These are phyloP conservation scores for Aureobasidium lini DNA, from an alignment of 2,329 filamentous ascomycete species.

Conservation along the genomic window DNA sequence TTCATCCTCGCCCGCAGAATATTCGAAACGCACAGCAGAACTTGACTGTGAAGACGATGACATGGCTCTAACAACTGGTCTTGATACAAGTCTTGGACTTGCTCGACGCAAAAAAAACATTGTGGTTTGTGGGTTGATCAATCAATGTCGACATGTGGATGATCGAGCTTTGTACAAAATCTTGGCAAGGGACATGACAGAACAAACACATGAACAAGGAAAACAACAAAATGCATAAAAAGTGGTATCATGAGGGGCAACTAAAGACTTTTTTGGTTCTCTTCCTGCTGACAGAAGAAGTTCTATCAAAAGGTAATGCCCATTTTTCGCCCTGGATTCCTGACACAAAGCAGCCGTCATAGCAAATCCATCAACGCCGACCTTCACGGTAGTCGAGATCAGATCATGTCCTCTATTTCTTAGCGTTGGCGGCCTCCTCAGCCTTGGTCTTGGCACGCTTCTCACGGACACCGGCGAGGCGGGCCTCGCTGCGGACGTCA, in stretches of 20 bases:
- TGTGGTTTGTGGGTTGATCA: background rate
- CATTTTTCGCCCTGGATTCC: background rate
- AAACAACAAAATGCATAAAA: slow-evolving; percentile 9
- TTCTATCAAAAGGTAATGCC: slow-evolving; percentile 7
- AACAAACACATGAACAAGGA: background rate
- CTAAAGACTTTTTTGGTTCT: slow-evolving; percentile 15
- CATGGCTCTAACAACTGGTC: background rate
- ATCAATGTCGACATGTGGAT: background rate
- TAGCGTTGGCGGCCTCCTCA: slow-evolving; percentile 67
- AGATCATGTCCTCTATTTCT: slow-evolving; percentile 58
- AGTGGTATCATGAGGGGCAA: slow-evolving; percentile 15
- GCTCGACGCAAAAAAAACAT: background rate
- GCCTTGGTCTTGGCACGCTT: slow-evolving; percentile 88
- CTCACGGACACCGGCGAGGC: slow-evolving; percentile 75
- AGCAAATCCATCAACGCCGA: slow-evolving; percentile 13
- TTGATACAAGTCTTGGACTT: background rate
- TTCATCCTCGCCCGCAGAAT: slow-evolving; percentile 17
- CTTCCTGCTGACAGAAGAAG: slow-evolving; percentile 12
- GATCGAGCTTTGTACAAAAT: background rate
- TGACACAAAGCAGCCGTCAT: slow-evolving; percentile 14
- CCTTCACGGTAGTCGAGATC: background rate
- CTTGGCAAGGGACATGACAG: background rate
- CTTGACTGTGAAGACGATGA: background rate
- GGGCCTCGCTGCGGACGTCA: slow-evolving; percentile 73
- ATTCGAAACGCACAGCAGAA: background rate